These are phyloP conservation scores for Lasiodiplodia hormozganensis DNA, from an alignment of 2,329 filamentous ascomycete genomes.

Conservation along the genomic window DNA sequence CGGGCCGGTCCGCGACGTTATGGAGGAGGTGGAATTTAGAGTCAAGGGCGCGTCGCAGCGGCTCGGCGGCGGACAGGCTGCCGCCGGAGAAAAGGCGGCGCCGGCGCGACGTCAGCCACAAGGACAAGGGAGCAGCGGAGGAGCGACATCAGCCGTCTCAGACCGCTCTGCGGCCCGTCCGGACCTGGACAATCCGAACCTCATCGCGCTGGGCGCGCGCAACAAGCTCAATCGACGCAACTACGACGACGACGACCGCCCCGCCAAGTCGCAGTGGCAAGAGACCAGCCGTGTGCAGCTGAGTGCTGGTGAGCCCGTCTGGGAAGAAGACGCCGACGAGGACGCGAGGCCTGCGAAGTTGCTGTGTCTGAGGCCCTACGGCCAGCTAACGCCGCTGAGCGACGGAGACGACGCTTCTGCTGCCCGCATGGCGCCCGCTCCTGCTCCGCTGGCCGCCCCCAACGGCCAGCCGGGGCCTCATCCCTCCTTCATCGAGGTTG, in stretches of 20 bases:
- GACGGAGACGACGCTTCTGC: background rate
- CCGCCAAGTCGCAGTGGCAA: background rate
- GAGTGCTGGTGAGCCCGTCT: background rate
- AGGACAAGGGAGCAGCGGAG: background rate
- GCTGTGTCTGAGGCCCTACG: slow-evolving; percentile 5
- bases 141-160: background rate
- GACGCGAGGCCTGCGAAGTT: background rate
- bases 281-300: too few species aligned
- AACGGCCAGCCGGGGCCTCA: slow-evolving; percentile 56
- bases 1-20: background rate
- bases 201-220: slow-evolving; percentile 21
- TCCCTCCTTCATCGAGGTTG: slow-evolving; percentile 69
- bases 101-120: background rate
- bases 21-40: background rate
- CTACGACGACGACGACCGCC: background rate
- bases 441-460: slow-evolving; percentile 35
- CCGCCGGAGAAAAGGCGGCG: slow-evolving; percentile 7
- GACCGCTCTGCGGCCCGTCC: slow-evolving; percentile 18
- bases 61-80: background rate
- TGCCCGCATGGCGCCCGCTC: slow-evolving; percentile 40
- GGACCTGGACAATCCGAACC: slow-evolving; percentile 19
- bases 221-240: slow-evolving; percentile 5
- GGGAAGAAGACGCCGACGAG: background rate
- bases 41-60: background rate
- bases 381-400: slow-evolving; percentile 14